phyloP scores from a whole-genome alignment of 148 eudicot species.

The Agrostemma githago region DNA sequence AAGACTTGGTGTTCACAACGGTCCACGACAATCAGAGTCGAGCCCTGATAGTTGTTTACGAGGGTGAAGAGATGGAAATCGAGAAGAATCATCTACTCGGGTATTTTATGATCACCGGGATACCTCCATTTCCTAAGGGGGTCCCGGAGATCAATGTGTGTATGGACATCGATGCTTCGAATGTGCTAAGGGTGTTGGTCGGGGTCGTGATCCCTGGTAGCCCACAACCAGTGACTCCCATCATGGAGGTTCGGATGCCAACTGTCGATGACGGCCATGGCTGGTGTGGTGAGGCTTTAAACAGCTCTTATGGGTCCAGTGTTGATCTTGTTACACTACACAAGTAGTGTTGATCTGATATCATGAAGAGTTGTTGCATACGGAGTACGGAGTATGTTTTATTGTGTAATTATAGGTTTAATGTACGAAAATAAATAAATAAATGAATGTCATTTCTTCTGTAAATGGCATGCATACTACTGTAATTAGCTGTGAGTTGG shows the following conservation, averaged over 20 bases:
- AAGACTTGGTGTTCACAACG: conserved; percentile 65
- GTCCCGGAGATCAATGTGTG: conserved; percentile 66
- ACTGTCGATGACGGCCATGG: conserved; percentile 85
- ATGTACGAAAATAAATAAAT: background rate
- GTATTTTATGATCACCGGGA: conserved; percentile 65
- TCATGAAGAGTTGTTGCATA: background rate
- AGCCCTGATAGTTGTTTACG: conserved; percentile 69
- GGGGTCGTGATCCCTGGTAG: conserved; percentile 62
- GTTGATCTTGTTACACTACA: conserved; percentile 52
- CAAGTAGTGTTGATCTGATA: conserved; percentile 32
- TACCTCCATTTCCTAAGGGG: conserved; percentile 69
- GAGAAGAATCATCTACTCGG: conserved; percentile 73
- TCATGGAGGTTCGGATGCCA: conserved; percentile 94
- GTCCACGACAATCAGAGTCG: conserved; percentile 67
- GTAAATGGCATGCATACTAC: background rate
- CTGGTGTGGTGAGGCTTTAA: conserved; percentile 78
- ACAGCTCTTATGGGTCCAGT: conserved; percentile 46
- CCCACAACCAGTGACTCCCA: conserved; percentile 42
- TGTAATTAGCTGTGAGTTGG: background rate
- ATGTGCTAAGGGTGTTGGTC: conserved; percentile 55
- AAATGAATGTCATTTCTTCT: too few species aligned
- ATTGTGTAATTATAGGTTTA: background rate
- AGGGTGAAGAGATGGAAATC: conserved; percentile 51
- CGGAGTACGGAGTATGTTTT: background rate
- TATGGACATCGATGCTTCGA: conserved; percentile 82